Evolutionary conservation across 805 yeast genomes (phyloP).

Genomic region (Cyberlindnera maclurae): DNA sequence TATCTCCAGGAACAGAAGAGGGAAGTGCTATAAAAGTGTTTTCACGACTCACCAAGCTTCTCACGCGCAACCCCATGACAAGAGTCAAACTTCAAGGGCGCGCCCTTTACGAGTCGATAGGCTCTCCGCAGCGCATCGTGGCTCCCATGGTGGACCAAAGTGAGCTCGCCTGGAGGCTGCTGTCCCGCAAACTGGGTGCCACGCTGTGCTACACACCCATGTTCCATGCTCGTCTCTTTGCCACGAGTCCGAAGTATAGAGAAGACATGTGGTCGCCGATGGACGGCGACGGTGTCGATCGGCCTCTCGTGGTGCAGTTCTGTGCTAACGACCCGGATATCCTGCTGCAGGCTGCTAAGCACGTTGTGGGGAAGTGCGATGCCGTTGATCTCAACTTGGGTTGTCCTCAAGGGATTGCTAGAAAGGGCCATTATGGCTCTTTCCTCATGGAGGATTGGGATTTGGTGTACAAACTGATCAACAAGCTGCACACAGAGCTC

Average conservation of each 20-base stretch:
- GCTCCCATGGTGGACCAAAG: slow-evolving; percentile 99
- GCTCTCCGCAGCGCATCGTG: slow-evolving; percentile 74
- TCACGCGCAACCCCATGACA: not conserved
- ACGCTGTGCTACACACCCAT: slow-evolving; percentile 93
- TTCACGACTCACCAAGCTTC: not conserved
- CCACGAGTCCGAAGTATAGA: slow-evolving; percentile 76
- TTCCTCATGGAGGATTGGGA: slow-evolving; percentile 98
- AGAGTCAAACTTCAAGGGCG: slow-evolving; percentile 45
- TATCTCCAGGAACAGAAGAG: not conserved
- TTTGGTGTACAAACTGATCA: slow-evolving; percentile 62
- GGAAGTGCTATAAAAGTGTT: not conserved
- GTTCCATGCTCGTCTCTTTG: slow-evolving; percentile 90
- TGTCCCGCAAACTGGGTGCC: slow-evolving; percentile 86
- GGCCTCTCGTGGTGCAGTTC: slow-evolving; percentile 90
- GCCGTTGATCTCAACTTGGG: slow-evolving; percentile 95
- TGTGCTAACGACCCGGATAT: slow-evolving; percentile 94
- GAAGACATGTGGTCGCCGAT: slow-evolving; percentile 59
- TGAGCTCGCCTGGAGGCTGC: slow-evolving; percentile 90
- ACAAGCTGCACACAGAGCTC: slow-evolving; percentile 64
- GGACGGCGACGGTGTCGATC: slow-evolving; percentile 72
- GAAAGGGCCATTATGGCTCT: slow-evolving; percentile 91
- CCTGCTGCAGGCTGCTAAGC: slow-evolving; percentile 71
- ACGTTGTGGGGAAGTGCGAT: slow-evolving; percentile 79
- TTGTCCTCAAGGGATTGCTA: slow-evolving; percentile 97
- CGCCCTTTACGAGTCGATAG: slow-evolving; percentile 59